Evolutionary conservation across 2,329 filamentous ascomycete species (phyloP).

Genomic region (Aureobasidium sp.): DNA sequence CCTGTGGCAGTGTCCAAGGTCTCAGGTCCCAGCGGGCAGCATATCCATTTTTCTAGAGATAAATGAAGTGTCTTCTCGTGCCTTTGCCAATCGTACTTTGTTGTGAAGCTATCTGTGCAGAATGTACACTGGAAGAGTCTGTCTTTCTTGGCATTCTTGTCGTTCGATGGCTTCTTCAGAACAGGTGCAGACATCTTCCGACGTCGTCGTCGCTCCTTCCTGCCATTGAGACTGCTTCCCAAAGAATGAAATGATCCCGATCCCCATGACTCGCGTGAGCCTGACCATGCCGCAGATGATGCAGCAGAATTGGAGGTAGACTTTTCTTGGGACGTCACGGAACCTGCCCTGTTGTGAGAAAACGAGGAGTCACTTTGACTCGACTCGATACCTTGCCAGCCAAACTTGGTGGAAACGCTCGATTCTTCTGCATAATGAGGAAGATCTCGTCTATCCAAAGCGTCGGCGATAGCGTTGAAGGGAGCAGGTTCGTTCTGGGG

Average conservation of each 20-base stretch:
- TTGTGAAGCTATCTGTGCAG: conserved; percentile 61
- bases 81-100: conserved; percentile 68
- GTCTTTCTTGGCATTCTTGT: conserved; percentile 34
- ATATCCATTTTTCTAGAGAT: conserved; percentile 72
- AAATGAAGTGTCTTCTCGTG: conserved; percentile 72
- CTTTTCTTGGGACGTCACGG: conserved; percentile 60
- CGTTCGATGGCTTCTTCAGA: conserved; percentile 34
- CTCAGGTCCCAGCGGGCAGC: conserved; percentile 63
- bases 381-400: conserved; percentile 53
- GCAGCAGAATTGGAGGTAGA: conserved; percentile 51
- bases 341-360: conserved; percentile 58
- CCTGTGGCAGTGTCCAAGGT: conserved; percentile 65
- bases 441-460: conserved; percentile 49
- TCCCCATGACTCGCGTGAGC: conserved; percentile 56
- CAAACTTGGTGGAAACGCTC: conserved; percentile 39
- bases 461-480: conserved; percentile 69
- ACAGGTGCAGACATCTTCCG: conserved; percentile 38
- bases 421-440: conserved; percentile 29
- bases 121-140: conserved; percentile 66
- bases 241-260: conserved; percentile 61
- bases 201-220: conserved; percentile 62
- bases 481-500: conserved; percentile 75
- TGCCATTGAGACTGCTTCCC: conserved; percentile 54
- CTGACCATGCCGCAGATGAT: conserved; percentile 58
- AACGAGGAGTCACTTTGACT: conserved; percentile 52